Base-by-base conservation (phyloP, 2,329 filamentous ascomycete species). In the Coleophoma cylindrospora region DNA sequence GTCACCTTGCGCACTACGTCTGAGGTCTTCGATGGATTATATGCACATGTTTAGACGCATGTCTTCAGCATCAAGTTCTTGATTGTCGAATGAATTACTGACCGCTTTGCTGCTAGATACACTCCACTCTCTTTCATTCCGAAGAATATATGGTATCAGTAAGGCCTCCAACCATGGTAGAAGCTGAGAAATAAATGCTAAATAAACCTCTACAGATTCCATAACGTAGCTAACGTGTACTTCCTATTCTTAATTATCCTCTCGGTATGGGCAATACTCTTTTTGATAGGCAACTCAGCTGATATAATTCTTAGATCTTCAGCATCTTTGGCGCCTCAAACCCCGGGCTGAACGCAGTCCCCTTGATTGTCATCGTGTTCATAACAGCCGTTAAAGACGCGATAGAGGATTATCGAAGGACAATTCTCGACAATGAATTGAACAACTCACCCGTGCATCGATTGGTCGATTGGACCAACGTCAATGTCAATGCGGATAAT, bases 211-310 rank as follows among this genome's bases (percentile, higher is more conserved):
- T 89, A 95, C 57, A 95, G 99, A 70, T 97, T 99, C 66, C 92
- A 99, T 71, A 97, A 97, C 65, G 87, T 99, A 63, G 94, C 94
- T 65, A 99, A 99, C 69, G 86, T 97, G 48, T 99, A 97, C 73
- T 99, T 99, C 79, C 76, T 97, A 60, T 96, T 97, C 72, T 80
- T 92, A 62, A 91, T 96, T 66, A 95, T 99, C 65, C 80, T 99
- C 53, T 85, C 86, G 64, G 94, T 97, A 85, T 77, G 91, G 27
- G 27, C 27, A 27, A 27, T 27, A 27, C 27, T 27, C 27, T 10
- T 27, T 27, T 3, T 8, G 7, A 5, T 27, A 27, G 27, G 7
- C 27, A 27, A 27, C 27, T 27, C 27, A 27, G 27, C 27, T 27
- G 27, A 27, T 27, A 27, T 17, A 54, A 19, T 43, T 56, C 55